phyloP scores from a whole-genome alignment of 1,139 yeast species.

The Diutina mesorugosa region DNA sequence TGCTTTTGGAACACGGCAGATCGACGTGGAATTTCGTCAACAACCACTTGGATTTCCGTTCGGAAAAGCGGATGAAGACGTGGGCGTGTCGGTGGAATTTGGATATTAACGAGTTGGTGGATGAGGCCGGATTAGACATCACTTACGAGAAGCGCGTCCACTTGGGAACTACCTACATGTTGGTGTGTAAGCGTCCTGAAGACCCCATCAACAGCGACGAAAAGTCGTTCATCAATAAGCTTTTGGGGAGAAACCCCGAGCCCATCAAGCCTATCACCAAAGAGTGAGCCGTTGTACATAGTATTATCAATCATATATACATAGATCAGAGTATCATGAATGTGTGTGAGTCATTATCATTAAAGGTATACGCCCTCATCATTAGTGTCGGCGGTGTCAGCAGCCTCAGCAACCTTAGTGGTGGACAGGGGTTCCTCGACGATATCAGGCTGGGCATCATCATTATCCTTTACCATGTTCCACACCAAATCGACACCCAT shows the following conservation, averaged over 20 bases:
- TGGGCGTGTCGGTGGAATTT: conserved; percentile 99
- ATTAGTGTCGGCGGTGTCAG: not conserved
- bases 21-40: conserved; percentile 71
- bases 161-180: conserved; percentile 89
- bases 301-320: not conserved
- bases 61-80: conserved; percentile 69
- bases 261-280: not conserved
- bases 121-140: conserved; percentile 72
- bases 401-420: conserved; percentile 5
- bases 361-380: conserved; percentile 1
- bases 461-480: not conserved
- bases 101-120: conserved; percentile 78
- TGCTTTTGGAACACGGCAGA: conserved; percentile 85
- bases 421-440: not conserved
- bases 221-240: conserved; percentile 28
- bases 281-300: not conserved
- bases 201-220: conserved; percentile 37
- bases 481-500: not conserved
- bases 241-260: not conserved
- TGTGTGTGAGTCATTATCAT: conserved; percentile 5
- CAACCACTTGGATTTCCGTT: conserved; percentile 68
- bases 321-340: not conserved
- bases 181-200: conserved; percentile 60
- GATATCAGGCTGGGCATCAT: conserved; percentile 2
- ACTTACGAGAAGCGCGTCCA: conserved; percentile 72